Evolutionary conservation across 192 early-diverging fungal species (phyloP).

Genomic region (Umbelopsis sp.): DNA sequence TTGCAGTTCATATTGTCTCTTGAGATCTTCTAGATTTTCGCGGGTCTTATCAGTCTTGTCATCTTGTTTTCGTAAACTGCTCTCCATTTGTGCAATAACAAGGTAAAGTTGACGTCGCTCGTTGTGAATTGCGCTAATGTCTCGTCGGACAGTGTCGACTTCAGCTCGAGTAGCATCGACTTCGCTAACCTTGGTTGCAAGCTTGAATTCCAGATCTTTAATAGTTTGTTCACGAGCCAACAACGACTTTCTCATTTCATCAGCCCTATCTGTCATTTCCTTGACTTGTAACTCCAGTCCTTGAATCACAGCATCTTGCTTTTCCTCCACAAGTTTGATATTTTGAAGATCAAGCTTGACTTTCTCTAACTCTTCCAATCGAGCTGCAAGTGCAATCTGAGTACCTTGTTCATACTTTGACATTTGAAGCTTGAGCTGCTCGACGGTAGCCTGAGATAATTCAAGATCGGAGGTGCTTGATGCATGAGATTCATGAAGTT

Average conservation of each 20-base stretch:
- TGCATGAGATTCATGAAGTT: slow-evolving; percentile 1
- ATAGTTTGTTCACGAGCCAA: slow-evolving; percentile 22
- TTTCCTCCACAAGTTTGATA: slow-evolving; percentile 29
- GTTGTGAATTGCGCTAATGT: slow-evolving; percentile 25
- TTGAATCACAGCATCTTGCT: slow-evolving; percentile 36
- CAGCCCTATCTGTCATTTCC: slow-evolving; percentile 30
- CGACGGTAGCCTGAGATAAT: not conserved
- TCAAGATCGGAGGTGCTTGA: not conserved
- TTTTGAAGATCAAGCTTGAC: slow-evolving; percentile 31
- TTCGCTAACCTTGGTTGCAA: slow-evolving; percentile 5
- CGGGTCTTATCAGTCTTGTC: slow-evolving; percentile 22
- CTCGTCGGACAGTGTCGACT: slow-evolving; percentile 22
- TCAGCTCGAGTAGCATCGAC: slow-evolving; percentile 19
- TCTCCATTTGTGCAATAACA: slow-evolving; percentile 28
- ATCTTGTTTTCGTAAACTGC: slow-evolving; percentile 26
- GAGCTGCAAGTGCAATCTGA: slow-evolving; percentile 21
- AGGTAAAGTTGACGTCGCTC: slow-evolving; percentile 34
- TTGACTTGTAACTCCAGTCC: slow-evolving; percentile 26
- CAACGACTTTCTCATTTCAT: slow-evolving; percentile 21
- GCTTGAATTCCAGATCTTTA: slow-evolving; percentile 17
- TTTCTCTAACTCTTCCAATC: slow-evolving; percentile 32
- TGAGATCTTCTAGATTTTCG: slow-evolving; percentile 29
- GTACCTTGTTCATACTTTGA: slow-evolving; percentile 31
- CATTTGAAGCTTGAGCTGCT: slow-evolving; percentile 27
- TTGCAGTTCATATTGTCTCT: slow-evolving; percentile 24